Conservation (phyloP, 345 rosid species). For the Gossypium bickii region DNA sequence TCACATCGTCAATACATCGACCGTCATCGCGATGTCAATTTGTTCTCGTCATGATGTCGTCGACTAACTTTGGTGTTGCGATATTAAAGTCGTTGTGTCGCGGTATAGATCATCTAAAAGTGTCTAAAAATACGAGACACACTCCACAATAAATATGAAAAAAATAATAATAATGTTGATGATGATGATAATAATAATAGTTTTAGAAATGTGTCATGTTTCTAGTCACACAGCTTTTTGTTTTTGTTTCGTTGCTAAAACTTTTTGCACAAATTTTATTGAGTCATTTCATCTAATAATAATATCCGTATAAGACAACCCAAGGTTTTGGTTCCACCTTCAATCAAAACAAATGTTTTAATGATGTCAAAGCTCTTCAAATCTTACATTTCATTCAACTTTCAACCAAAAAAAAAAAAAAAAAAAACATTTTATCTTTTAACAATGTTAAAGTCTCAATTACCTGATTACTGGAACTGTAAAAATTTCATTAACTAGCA, state of each 20-base stretch:
- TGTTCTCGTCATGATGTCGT: too few species aligned
- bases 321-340: neutral
- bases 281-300: neutral
- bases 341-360: neutral
- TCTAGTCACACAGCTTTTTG: slow-evolving; percentile 7
- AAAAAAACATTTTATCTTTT: neutral
- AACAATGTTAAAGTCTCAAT: neutral
- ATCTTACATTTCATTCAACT: neutral
- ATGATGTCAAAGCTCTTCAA: neutral
- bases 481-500: too few species aligned
- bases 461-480: too few species aligned
- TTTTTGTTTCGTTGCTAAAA: neutral
- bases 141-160: too few species aligned
- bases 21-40: too few species aligned
- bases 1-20: too few species aligned
- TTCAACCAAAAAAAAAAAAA: neutral
- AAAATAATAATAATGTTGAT: too few species aligned
- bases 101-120: too few species aligned
- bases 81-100: too few species aligned
- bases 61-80: too few species aligned
- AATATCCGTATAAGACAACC: neutral
- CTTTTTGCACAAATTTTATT: neutral
- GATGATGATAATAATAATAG: too few species aligned
- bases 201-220: slow-evolving; percentile 7
- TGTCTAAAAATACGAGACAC: too few species aligned